Conservation (phyloP, 345 rosid genomes). For the Litchi chinensis region DNA sequence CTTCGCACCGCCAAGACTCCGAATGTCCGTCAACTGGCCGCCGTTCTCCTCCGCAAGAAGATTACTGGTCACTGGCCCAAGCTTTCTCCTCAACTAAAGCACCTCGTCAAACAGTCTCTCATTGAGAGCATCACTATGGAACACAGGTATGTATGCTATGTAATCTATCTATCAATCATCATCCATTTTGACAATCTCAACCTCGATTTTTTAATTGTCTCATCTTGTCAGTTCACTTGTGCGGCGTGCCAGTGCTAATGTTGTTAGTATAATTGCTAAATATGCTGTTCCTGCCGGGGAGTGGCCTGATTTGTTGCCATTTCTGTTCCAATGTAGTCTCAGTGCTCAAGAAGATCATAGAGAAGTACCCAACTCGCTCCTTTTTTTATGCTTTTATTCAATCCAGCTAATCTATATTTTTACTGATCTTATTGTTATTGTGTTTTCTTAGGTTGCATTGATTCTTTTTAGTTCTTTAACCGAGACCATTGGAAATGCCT, state of each 20-base stretch:
- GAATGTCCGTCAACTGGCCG: slow-evolving; percentile 96
- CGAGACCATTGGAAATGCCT: slow-evolving; percentile 90
- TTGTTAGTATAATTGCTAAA: slow-evolving; percentile 90
- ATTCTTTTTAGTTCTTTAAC: slow-evolving; percentile 98
- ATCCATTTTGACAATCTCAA: no score
- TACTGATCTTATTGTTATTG: no score
- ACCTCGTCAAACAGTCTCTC: slow-evolving; percentile 81
- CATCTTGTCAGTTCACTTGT: slow-evolving; percentile 65
- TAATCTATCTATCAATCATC: no score
- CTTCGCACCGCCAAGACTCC: slow-evolving; percentile 99
- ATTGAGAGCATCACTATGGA: slow-evolving; percentile 94
- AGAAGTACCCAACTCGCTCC: slow-evolving; percentile 51
- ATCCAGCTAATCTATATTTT: no score
- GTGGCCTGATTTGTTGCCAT: slow-evolving; percentile 92
- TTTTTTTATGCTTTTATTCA: no score
- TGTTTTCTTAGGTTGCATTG: slow-evolving; percentile 67
- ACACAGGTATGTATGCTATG: slow-evolving; percentile 50
- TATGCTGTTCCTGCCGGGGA: slow-evolving; percentile 96
- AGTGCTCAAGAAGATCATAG: slow-evolving; percentile 96
- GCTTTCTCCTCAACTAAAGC: slow-evolving; percentile 79
- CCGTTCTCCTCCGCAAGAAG: slow-evolving; percentile 98
- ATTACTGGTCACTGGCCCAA: slow-evolving; percentile 99
- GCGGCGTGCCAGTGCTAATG: slow-evolving; percentile 98
- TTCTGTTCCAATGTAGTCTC: slow-evolving; percentile 93
- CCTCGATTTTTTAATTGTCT: no score